Base-by-base conservation (phyloP, 768 basidiomycete genomes). In the Pleurotus salmoneostramineus region DNA sequence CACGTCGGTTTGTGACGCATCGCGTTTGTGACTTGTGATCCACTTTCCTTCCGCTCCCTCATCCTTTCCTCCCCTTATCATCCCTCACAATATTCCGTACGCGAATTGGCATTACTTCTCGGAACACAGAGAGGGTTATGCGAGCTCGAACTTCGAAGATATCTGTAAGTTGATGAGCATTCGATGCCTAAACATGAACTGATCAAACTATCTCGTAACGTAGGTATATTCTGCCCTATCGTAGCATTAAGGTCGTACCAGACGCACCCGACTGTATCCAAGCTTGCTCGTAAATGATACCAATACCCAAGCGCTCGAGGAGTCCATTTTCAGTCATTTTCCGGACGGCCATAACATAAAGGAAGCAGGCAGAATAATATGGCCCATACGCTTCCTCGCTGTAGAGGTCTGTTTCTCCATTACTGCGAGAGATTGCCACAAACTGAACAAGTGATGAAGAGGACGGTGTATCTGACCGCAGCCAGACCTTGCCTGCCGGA, bases 291-390 rank as follows among this genome's bases (percentile, higher is more conserved):
- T 35, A 51, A 34, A 51, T 21, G 36, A 37, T 51, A 12, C 50
- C 50, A 35, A 51, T 37, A 14, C 50, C 50, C 34, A 51, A 17
- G 10, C 50, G 33, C 36, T 51, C 48, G 33, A 21, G 14, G 33
- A 33, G 21, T 50, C 33, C 48, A 50, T 33, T 32, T 6, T 50
- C 48, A 14, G 33, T n/a, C 10, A n/a, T 10, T 27, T 27, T 27
- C 21, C 48, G 48, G 48, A 51, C 50, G 12, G 50, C 50, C 50
- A 51, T 51, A 27, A 37, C 50, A 51, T 51, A 51, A 12, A 51
- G 50, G 36, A 51, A 51, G n/a, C 34, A 51, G n/a, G 32, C 31
- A 12, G 50, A 34, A 37, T 51, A 51, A 37, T 10, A 37, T 35
- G 12, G 6, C 14, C 50, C 50, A 35, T 51, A 37, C n/a, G 12